A percentile compares a stretch with the other conserved stretches of the same genome.
phyloP scores from a whole-genome alignment of 768 basidiomycete genomes.

The Termitomyces sp. region DNA sequence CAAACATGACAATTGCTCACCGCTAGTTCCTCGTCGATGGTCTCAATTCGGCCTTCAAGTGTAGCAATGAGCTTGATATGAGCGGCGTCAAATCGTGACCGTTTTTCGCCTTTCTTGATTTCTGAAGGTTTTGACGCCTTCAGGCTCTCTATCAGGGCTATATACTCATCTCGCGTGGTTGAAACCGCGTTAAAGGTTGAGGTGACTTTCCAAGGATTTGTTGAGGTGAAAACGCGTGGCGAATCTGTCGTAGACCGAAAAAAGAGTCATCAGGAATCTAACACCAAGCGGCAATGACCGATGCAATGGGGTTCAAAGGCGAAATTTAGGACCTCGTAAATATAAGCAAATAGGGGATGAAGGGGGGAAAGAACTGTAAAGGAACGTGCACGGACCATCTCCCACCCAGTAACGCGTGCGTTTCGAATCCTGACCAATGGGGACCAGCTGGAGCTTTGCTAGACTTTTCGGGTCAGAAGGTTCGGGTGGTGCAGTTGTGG shows the following conservation, averaged over 20 bases:
- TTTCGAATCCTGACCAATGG: conserved; percentile 70
- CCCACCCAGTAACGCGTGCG: conserved; percentile 82
- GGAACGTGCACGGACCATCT: conserved; percentile 74
- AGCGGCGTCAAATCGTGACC: conserved; percentile 48
- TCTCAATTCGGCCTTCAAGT: conserved; percentile 59
- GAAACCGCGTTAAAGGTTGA: conserved; percentile 70
- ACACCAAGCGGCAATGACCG: conserved; percentile 30
- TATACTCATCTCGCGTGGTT: conserved; percentile 70
- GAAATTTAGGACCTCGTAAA: conserved; percentile 49
- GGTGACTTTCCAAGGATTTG: conserved; percentile 87
- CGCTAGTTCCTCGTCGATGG: conserved; percentile 62
- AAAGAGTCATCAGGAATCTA: conserved; percentile 22
- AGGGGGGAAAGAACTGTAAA: conserved; percentile 14
- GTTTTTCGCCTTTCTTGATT: conserved; percentile 41
- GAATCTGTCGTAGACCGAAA: conserved; percentile 52
- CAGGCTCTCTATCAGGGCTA: conserved; percentile 55
- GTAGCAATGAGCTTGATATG: conserved; percentile 57
- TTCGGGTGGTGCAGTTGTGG: conserved; percentile 46
- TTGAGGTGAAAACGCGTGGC: conserved; percentile 76
- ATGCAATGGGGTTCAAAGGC: conserved; percentile 35
- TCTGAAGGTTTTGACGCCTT: conserved; percentile 43
- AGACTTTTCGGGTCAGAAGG: conserved; percentile 60
- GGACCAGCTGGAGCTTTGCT: conserved; percentile 57
- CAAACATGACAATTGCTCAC: conserved; percentile 52
- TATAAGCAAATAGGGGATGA: conserved; percentile 61